Conservation (phyloP, 441 rosid species). For the Cnidoscolus chayamansa region DNA sequence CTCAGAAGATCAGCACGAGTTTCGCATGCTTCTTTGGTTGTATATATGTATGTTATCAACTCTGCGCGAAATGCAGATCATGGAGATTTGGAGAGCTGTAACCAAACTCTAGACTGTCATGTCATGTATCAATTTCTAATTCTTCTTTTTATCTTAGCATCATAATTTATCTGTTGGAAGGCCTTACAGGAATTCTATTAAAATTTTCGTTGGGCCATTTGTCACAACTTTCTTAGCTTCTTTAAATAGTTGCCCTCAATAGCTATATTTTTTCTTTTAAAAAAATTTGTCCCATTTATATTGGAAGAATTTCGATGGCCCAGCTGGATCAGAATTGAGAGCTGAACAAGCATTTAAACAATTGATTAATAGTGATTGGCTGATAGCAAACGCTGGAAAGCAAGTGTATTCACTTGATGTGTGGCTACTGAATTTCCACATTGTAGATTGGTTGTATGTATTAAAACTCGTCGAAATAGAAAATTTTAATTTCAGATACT, state of each 20-base stretch:
- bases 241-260: constrained; percentile 1
- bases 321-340: constrained; percentile 13
- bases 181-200: constrained; percentile 21
- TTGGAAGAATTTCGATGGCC: constrained; percentile 12
- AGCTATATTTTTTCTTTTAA: not conserved
- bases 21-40: constrained; percentile 20
- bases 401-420: not conserved
- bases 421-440: no score
- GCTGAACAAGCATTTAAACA: not conserved
- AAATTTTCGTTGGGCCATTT: constrained; percentile 21
- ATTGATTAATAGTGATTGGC: not conserved
- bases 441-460: not conserved
- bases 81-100: constrained; percentile 27
- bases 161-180: constrained; percentile 26
- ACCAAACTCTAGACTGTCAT: constrained; percentile 27
- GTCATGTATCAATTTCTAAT: constrained; percentile 18
- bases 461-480: not conserved
- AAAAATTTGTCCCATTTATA: not conserved
- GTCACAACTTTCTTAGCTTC: not conserved
- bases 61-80: constrained; percentile 26
- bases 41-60: constrained; percentile 36
- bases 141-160: constrained; percentile 12
- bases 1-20: constrained; percentile 1
- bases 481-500: not conserved
- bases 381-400: not conserved